Evolutionary conservation across 2,329 filamentous ascomycete species (phyloP).

Genomic region (Hypoxylon rubiginosum): DNA sequence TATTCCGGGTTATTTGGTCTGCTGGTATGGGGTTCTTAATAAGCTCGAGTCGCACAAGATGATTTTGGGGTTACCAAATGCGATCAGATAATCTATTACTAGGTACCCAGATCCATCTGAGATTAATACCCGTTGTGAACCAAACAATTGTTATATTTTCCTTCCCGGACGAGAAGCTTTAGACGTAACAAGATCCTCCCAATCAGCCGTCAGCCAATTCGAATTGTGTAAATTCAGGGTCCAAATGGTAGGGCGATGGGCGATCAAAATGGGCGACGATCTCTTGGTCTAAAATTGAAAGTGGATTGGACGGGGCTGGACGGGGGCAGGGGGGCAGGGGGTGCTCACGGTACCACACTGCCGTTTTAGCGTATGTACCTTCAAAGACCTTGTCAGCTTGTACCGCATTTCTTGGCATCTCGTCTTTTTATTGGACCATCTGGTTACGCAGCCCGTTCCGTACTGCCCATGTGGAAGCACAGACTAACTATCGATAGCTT

Average conservation of each 20-base stretch:
- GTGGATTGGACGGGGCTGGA: slow-evolving; percentile 21
- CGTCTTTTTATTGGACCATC: slow-evolving; percentile 21
- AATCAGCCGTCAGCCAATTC: slow-evolving; percentile 1
- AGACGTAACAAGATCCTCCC: slow-evolving; percentile 9
- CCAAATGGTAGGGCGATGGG: slow-evolving; percentile 31
- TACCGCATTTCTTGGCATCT: slow-evolving; percentile 17
- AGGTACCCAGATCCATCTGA: background rate
- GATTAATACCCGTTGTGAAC: background rate
- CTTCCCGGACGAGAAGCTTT: slow-evolving; percentile 3
- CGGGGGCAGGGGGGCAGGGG: too few relatives aligned
- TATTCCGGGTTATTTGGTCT: slow-evolving; percentile 1
- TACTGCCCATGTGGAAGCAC: slow-evolving; percentile 1
- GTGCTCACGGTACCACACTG: background rate
- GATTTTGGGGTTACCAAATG: slow-evolving; percentile 16
- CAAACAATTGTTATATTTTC: too few relatives aligned
- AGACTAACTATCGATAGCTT: slow-evolving; percentile 21
- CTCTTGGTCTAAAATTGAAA: slow-evolving; percentile 27
- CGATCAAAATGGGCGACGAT: slow-evolving; percentile 28
- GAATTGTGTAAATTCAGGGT: slow-evolving; percentile 32
- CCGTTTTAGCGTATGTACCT: too few relatives aligned
- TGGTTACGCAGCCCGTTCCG: background rate
- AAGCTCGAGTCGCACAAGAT: slow-evolving; percentile 2
- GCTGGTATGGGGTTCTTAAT: slow-evolving; percentile 16
- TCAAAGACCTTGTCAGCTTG: too few relatives aligned
- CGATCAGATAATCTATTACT: background rate